phyloP scores from a whole-genome alignment of 192 early-diverging fungal species.

The Pilobolus umbonatus region DNA sequence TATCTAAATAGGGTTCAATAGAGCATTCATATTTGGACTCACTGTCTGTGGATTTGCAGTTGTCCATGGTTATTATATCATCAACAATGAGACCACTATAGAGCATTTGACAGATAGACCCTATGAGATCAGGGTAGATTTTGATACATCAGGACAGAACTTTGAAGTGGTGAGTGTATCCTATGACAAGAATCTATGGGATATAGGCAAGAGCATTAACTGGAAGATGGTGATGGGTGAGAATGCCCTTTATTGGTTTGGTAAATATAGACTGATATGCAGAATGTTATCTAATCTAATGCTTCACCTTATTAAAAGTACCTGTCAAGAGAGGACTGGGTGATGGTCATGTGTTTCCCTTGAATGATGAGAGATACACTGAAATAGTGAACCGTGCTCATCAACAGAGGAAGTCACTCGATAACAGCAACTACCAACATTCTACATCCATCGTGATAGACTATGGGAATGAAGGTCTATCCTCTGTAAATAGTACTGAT shows the following conservation, averaged over 20 bases:
- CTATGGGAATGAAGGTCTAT: background rate
- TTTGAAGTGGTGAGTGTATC: conserved; percentile 34
- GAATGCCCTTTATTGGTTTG: conserved; percentile 22
- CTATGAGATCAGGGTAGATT: conserved; percentile 37
- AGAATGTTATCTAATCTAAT: background rate
- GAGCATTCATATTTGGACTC: conserved; percentile 41
- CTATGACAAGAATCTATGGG: conserved; percentile 37
- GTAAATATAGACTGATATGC: conserved; percentile 19
- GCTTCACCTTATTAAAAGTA: conserved; percentile 11
- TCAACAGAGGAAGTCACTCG: conserved; percentile 6
- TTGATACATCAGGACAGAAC: conserved; percentile 29
- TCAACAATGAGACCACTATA: conserved; percentile 45
- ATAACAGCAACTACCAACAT: background rate
- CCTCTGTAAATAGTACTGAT: background rate
- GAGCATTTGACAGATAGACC: conserved; percentile 36
- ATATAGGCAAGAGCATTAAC: conserved; percentile 37
- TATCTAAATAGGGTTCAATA: conserved; percentile 2
- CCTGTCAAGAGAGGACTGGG: conserved; percentile 26
- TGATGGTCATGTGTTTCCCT: conserved; percentile 28
- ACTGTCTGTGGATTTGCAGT: conserved; percentile 38
- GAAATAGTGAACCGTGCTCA: conserved; percentile 19
- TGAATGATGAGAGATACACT: conserved; percentile 12
- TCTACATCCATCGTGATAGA: background rate
- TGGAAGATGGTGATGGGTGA: conserved; percentile 47
- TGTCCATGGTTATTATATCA: conserved; percentile 40